Evolutionary conservation across 805 yeast species (phyloP).

Genomic region (Starmerella bombi): DNA sequence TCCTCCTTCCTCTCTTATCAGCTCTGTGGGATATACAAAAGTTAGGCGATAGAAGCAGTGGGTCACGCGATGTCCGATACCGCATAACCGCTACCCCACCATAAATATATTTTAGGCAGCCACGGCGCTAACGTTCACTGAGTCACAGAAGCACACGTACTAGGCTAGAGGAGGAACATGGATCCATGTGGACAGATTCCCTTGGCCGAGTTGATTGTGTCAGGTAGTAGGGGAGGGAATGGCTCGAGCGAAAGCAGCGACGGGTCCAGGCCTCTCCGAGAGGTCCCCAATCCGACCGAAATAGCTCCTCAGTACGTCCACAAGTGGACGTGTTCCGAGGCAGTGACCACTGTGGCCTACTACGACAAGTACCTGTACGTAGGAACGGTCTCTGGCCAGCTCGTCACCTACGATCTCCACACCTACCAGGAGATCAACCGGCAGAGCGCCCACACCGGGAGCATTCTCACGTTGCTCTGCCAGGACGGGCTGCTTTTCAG

Average conservation of each 20-base stretch:
- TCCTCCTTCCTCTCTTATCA: too few relatives aligned
- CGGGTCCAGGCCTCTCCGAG: background rate
- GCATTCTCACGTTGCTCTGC: conserved; percentile 52
- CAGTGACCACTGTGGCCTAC: conserved; percentile 48
- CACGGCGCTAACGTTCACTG: too few relatives aligned
- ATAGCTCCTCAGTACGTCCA: conserved; percentile 35
- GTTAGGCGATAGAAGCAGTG: too few relatives aligned
- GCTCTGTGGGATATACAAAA: too few relatives aligned
- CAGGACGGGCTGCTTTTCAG: conserved; percentile 50
- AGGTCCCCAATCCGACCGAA: background rate
- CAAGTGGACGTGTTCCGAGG: conserved; percentile 60
- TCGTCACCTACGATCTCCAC: conserved; percentile 53
- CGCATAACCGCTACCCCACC: too few relatives aligned
- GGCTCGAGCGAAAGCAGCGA: background rate
- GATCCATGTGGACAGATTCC: conserved; percentile 13
- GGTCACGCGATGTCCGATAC: too few relatives aligned
- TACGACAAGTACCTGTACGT: conserved; percentile 41
- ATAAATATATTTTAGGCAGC: too few relatives aligned
- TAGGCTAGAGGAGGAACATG: too few relatives aligned
- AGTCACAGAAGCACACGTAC: too few relatives aligned
- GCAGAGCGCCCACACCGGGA: conserved; percentile 52
- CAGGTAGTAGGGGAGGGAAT: background rate
- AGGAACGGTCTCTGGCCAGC: conserved; percentile 79
- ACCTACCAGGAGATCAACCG: conserved; percentile 45
- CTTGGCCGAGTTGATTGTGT: conserved; percentile 6